Evolutionary conservation across 768 basidiomycete species (phyloP), one percentile per base, ranked within the genome.

Genomic region (Agaricus sinodeliciosus): DNA sequence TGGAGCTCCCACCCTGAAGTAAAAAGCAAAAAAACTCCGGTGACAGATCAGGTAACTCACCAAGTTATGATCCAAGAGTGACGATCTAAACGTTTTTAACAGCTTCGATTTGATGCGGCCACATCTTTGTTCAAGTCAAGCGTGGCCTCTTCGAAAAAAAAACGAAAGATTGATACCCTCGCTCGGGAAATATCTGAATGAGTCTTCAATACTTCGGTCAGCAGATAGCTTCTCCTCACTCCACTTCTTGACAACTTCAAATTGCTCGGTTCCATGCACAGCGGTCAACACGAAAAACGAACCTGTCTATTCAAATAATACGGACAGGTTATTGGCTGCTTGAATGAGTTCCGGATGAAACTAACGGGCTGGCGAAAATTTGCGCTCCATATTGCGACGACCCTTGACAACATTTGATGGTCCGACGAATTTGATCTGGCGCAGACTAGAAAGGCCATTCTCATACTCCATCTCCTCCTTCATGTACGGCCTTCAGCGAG

Each of bases 1-100:
- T 51, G 49, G 49, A 51, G 49, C 49, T 51, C 28, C 19, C 31
- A 35, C 49, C 49, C 49, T 51, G 49, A 51, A 43, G 49, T 34
- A 31, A 31, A 31, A 31, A 31, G 39, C 43, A 44, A 51, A 43
- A 31, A 19, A 19, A 26, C 19, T 26, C 49, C 41, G 43, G 43
- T 22, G 49, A 51, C 42, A 43, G 22, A 34, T 34, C 16, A 31
- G 22, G 49, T 18, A 35, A 44, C 49, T 51, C 43, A 34, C 49
- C 49, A 34, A 18, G 13, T 28, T 25, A 48, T 48, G 48, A 51
- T 51, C 42, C 42, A 31, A 40, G 43, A 34, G 25, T 40, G 43
- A 51, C 43, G 42, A 35, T 35, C 42, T 43, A 51, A 43, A 16
- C 22, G 41, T 35, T 42, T 31, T 50, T 18, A 42, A 27, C 7